Evolutionary conservation across 140 eudicot genomes (phyloP).

Genomic region (Anethum foeniculum): DNA sequence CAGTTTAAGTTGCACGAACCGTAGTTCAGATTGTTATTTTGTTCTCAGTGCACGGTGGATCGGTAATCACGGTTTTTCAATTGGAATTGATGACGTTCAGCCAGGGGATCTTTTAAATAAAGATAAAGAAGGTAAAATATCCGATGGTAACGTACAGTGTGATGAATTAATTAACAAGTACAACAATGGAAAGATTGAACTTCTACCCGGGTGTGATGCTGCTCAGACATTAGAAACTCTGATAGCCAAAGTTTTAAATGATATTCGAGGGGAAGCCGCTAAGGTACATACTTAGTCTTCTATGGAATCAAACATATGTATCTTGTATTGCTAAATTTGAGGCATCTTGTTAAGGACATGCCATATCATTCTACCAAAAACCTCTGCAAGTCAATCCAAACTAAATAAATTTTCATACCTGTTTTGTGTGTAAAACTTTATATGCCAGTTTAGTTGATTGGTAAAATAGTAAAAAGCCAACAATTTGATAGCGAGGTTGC

Average conservation of each 20-base stretch:
- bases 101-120: conserved; percentile 55
- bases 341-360: background rate
- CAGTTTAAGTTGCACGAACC: background rate
- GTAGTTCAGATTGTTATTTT: conserved; percentile 1
- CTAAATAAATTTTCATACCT: background rate
- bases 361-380: background rate
- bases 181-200: conserved; percentile 53
- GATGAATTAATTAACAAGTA: conserved; percentile 41
- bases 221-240: conserved; percentile 86
- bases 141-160: conserved; percentile 43
- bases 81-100: conserved; percentile 94
- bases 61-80: conserved; percentile 97
- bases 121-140: conserved; percentile 32
- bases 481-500: too few relatives aligned
- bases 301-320: background rate
- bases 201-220: conserved; percentile 81
- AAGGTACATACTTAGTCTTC: conserved; percentile 30
- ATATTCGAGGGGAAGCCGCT: conserved; percentile 63
- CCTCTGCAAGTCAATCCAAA: background rate
- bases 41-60: conserved; percentile 95
- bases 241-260: conserved; percentile 52
- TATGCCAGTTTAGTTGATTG: background rate
- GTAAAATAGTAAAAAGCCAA: background rate
- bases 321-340: background rate
- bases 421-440: background rate